Conservation (phyloP, 148 eudicot species). For the Selenicereus undatus region DNA sequence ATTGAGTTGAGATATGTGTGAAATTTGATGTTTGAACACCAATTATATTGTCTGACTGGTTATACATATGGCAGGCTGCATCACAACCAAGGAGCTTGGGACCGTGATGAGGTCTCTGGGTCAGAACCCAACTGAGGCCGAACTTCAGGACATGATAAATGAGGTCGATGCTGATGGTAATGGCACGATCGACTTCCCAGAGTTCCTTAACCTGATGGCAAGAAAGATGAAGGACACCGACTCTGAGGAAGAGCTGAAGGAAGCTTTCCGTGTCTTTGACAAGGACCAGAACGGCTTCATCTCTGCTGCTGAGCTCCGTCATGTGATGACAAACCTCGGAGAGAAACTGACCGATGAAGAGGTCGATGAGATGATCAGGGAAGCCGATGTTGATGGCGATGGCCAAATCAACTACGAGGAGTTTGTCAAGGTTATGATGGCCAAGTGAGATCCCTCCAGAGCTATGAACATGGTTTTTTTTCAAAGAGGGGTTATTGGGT, state of each 20-base stretch:
- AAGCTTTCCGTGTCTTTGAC: slow-evolving; percentile 79
- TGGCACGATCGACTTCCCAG: slow-evolving; percentile 76
- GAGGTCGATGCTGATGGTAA: slow-evolving; percentile 72
- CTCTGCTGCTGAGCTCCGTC: slow-evolving; percentile 81
- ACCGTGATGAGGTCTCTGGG: slow-evolving; percentile 84
- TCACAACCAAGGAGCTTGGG: slow-evolving; percentile 85
- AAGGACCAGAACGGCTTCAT: slow-evolving; percentile 82
- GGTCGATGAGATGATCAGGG: slow-evolving; percentile 80
- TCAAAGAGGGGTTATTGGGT: slow-evolving; percentile 12
- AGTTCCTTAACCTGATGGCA: slow-evolving; percentile 76
- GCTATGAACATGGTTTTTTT: background rate
- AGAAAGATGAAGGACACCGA: slow-evolving; percentile 81
- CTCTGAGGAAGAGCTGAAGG: slow-evolving; percentile 79
- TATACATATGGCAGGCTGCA: slow-evolving; percentile 46
- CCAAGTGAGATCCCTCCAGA: slow-evolving; percentile 35
- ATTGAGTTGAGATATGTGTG: background rate
- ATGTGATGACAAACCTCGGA: slow-evolving; percentile 75
- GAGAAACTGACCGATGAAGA: slow-evolving; percentile 84
- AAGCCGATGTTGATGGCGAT: slow-evolving; percentile 77
- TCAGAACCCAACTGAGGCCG: slow-evolving; percentile 82
- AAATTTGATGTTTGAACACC: background rate
- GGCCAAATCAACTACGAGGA: slow-evolving; percentile 85
- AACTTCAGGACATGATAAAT: slow-evolving; percentile 76
- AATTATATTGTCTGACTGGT: slow-evolving; percentile 1
- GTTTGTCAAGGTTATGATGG: slow-evolving; percentile 78